Conservation (phyloP, 805 yeast genomes). For the Zygosaccharomyces lentus region DNA sequence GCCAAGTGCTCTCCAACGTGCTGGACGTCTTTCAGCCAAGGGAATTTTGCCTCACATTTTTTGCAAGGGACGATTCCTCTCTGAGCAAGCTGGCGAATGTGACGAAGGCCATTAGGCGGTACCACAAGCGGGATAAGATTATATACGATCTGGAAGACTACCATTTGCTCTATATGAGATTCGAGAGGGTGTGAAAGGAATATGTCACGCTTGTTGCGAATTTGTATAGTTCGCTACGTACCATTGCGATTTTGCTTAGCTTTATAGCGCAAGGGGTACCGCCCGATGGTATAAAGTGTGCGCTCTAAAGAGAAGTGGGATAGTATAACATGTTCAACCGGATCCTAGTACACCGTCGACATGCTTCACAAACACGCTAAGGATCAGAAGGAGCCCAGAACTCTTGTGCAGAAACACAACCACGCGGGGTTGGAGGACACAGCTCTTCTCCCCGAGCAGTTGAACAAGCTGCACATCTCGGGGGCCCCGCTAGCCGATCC, state of each 20-base stretch:
- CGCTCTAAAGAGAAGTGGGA: too few species aligned
- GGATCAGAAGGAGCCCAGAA: slow-evolving; percentile 15
- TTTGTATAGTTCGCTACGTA: too few species aligned
- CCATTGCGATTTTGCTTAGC: too few species aligned
- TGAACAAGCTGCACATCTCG: slow-evolving; percentile 11
- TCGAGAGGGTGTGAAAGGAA: slow-evolving; percentile 34
- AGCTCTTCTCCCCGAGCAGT: slow-evolving; percentile 16
- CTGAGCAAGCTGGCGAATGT: slow-evolving; percentile 35
- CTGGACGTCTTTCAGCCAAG: slow-evolving; percentile 67
- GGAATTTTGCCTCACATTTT: slow-evolving; percentile 61
- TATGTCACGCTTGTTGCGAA: background rate
- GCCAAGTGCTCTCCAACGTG: slow-evolving; percentile 56
- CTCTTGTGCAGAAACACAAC: slow-evolving; percentile 10
- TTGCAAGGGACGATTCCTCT: slow-evolving; percentile 37
- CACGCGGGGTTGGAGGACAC: slow-evolving; percentile 13
- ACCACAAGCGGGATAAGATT: slow-evolving; percentile 61
- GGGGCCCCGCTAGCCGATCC: background rate
- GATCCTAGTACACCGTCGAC: too few species aligned
- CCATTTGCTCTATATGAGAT: slow-evolving; percentile 66
- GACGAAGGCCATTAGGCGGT: slow-evolving; percentile 35
- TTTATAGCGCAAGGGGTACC: too few species aligned
- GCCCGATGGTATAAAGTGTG: too few species aligned
- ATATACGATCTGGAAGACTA: slow-evolving; percentile 73
- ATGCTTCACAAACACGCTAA: slow-evolving; percentile 21
- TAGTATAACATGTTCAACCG: too few species aligned